phyloP scores from a whole-genome alignment of 2,329 filamentous ascomycete genomes.

The Penicillium sp. region DNA sequence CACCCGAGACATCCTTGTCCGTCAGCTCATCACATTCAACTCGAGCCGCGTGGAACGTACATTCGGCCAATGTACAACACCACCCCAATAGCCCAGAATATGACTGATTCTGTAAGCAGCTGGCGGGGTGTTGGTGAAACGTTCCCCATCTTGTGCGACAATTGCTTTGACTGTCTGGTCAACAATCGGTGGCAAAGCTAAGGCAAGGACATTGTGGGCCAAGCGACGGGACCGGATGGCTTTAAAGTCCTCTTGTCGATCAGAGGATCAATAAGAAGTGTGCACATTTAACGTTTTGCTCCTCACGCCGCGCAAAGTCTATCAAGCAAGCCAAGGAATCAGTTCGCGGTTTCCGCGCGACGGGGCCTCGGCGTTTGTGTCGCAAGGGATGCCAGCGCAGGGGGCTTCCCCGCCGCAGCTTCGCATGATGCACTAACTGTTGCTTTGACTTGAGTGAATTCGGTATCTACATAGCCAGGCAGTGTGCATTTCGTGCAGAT shows the following conservation, averaged over 20 bases:
- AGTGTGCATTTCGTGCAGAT: background rate
- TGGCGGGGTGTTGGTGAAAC: constrained; percentile 15
- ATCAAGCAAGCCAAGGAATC: background rate
- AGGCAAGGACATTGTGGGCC: background rate
- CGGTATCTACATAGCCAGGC: background rate
- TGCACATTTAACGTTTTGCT: background rate
- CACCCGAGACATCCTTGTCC: constrained; percentile 30
- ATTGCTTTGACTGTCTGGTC: background rate
- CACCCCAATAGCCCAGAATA: constrained; percentile 34
- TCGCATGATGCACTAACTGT: background rate
- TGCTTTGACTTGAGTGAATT: background rate
- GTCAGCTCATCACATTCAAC: background rate
- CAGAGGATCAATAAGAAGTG: background rate
- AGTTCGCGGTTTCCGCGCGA: background rate
- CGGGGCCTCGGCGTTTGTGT: background rate
- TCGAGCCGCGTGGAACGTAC: background rate
- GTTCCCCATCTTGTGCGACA: constrained; percentile 26
- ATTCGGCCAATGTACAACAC: background rate
- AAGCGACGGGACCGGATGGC: background rate
- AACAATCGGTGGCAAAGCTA: background rate
- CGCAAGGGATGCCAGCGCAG: background rate
- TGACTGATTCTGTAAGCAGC: constrained; percentile 30
- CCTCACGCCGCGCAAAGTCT: background rate
- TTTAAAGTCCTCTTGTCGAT: background rate
- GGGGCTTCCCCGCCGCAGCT: background rate